Evolutionary conservation across 2,329 filamentous ascomycete genomes (phyloP), one percentile per base, ranked within the genome.

Genomic region (Orbilia brochopaga): DNA sequence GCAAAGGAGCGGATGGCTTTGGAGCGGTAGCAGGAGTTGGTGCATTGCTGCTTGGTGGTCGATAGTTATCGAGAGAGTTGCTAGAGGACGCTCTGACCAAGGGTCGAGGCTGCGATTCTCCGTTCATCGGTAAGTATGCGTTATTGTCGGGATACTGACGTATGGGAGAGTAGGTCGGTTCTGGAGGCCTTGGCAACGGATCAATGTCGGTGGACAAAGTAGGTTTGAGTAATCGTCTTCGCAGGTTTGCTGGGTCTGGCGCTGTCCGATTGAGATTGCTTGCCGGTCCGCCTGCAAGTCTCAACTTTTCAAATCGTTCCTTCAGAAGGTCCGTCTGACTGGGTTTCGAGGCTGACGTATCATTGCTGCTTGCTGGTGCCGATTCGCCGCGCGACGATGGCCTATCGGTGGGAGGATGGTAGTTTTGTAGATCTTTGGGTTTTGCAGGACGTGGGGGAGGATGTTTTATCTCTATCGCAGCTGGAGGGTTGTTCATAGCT

Each of bases 91-190:
- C 32, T 52, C 69, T 32, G 32, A 53, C 57, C 6, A 73, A 51
- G 4, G 63, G 69, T 11, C 69, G 46, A 1, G 69, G 42, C 19
- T 63, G 56, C 1, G 69, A 62, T 19, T 66, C 57, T 15, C 53
- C 53, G 15, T 50, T 40, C 8, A 46, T 50, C 6, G 67, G 56
- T 23, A 66, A 67, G 19, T 54, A 67, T 0, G 57, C 54, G 3
- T 50, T 53, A 19, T 58, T 52, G 11, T 72, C 67, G 0, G 56
- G 40, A 63, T 87, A 89, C 27, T 90, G 90, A 35, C 89, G 84
- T 0, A 88, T 88, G n/a, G 90, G 90, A 75, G 87, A 91, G 77
- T 92, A 92, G 2, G 90, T 90, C 6, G 90, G 88, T 76, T 88
- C 88, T 0, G 90, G 90, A 51, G 88, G 80, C n/a, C 70, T 50